Base-by-base conservation (phyloP, 371 early-diverging fungal genomes). In the Homolaphlyctis polyrhiza region DNA sequence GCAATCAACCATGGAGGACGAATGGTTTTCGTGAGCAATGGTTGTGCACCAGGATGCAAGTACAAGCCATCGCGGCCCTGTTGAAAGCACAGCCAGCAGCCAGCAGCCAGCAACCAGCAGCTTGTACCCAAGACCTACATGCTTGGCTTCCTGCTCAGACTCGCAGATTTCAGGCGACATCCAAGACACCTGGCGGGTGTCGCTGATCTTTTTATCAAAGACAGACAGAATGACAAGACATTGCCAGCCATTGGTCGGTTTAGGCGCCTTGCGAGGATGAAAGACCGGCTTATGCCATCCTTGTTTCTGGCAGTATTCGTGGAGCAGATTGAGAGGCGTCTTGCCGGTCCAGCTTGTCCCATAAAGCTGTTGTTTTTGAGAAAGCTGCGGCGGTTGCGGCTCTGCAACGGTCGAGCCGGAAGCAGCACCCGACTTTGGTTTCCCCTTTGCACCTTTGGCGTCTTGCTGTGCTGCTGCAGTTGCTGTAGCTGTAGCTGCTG, bases 241-340 rank as follows among this genome's bases (percentile, higher is more conserved):
- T n/a, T 11, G 13, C 16, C n/a, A 29, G 21, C 28, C 5, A 36
- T n/a, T 25, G 23, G 48, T 59, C 21, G 13, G 25, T 45, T 32
- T 58, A 5, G 39, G 6, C 35, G 8, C 21, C 67, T 34, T 50
- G 68, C 73, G 43, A 58, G 33, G 33, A 11, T 86, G 87, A 67
- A 86, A 87, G 1, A 75, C 72, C 0, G 91, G 87, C 45, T 90
- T 87, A 54, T 86, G 83, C 94, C 94, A 94, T 21, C 77, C 85
- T 28, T 78, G 70, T 64, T 86, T 86, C 64, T 90, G 89, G 66
- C 89, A 88, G 57, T 88, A 88, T 63, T 92, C 92, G 68, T 89
- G 81, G 6, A 94, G 74, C 1, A 91, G 73, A 3, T 86, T 83
- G 2, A 86, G 83, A 0, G 94, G 93, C 0, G 90, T 89, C 61